A percentile compares a stretch with the other conserved stretches of the same genome.
These are phyloP conservation scores for Penicillium griseofulvum DNA, from an alignment of 2,329 filamentous ascomycete species.

Conservation along the genomic window DNA sequence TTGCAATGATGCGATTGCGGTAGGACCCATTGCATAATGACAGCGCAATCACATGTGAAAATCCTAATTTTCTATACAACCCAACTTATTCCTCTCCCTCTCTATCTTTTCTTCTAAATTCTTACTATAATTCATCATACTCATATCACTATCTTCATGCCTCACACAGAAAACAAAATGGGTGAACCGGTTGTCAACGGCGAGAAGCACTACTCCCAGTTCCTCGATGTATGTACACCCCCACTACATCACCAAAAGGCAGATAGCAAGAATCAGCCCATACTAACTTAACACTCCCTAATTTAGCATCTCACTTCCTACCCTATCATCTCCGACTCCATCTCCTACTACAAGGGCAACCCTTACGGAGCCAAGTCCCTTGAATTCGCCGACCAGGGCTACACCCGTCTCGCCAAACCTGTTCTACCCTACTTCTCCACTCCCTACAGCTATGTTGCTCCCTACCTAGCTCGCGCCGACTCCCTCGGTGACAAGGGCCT, in stretches of 20 bases:
- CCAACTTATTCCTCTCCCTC: conserved; percentile 1
- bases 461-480: conserved; percentile 82
- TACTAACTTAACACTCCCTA: conserved; percentile 20
- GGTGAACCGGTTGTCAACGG: conserved; percentile 51
- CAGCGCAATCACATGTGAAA: conserved; percentile 28
- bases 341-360: conserved; percentile 76
- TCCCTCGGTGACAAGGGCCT: conserved; percentile 71
- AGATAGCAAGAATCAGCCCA: background rate
- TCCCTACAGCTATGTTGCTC: conserved; percentile 77
- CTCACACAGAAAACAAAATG: conserved; percentile 49
- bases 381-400: conserved; percentile 70
- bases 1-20: conserved; percentile 17
- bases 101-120: background rate
- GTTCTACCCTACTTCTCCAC: conserved; percentile 73
- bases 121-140: background rate
- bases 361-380: conserved; percentile 81
- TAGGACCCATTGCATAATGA: conserved; percentile 22
- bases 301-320: conserved; percentile 77
- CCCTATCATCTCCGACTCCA: conserved; percentile 75
- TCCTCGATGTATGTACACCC: conserved; percentile 39
- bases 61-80: conserved; percentile 9
- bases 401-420: conserved; percentile 72
- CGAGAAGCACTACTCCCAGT: conserved; percentile 50
- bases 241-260: background rate
- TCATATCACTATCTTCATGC: conserved; percentile 37